Base-by-base conservation (phyloP, 495 filamentous ascomycete genomes). In the Talaromyces adpressus region DNA sequence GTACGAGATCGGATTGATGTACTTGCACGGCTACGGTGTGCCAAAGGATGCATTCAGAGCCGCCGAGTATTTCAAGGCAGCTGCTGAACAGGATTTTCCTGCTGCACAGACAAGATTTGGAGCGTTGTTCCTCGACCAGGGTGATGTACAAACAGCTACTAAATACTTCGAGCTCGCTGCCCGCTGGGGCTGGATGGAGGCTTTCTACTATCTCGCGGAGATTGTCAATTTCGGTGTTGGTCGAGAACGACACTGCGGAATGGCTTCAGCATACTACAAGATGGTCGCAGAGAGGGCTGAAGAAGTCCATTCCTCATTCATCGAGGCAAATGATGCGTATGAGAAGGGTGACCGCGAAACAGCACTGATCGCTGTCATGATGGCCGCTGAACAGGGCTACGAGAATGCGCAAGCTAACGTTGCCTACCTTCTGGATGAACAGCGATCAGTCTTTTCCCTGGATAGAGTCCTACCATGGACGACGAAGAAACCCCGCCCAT, bases 321-420 rank as follows among this genome's bases (percentile, higher is more conserved):
- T 79, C 8, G 93, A 97, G 72, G 90, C 95, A 2, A 97, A 97
- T 66, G 75, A 82, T 32, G 93, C 92, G 0, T 96, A 89, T 70
- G 87, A 92, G 53, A 81, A 84, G 25, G 92, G 92, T n/a, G 90
- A 97, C 66, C 78, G 82, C n/a, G 93, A 97, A 65, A 79, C 87
- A 20, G 94, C 95, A 9, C 79, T 98, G 30, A 81, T 97, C 14
- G 84, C 87, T 27, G 92, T 92, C 65, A 87, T 98, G 76, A 89
- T 93, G 82, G 93, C 92, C 1, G 94, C 94, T 1, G 94, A 99
- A 71, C 95, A 98, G 76, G 94, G 94, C 11, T 97, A 96, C 68
- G 94, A 99, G 71, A 82, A 84, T 65, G 92, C 87, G 4, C 94
- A 99, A 75, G 89, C 91, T 47, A 99, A 99, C 65, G 94, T 97